Base-by-base conservation (phyloP, 2,329 filamentous ascomycete species). In the Dactylellina parvicollis region DNA sequence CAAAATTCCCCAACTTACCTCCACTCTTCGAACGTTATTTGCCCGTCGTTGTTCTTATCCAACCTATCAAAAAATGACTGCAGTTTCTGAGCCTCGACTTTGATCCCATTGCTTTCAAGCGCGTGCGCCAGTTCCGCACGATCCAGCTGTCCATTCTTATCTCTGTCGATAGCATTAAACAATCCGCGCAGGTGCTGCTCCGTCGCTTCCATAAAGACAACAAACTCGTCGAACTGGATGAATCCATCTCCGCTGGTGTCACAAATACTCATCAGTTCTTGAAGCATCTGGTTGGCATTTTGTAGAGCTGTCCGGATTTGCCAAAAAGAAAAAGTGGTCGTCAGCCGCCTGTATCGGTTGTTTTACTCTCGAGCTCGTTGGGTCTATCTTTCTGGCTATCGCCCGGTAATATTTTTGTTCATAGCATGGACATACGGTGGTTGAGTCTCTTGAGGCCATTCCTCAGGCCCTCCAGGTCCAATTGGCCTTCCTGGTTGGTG, bases 151-250 rank as follows among this genome's bases (percentile, higher is more conserved):
- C 94, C 94, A 80, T 96, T 91, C 75, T 88, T 84, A 80, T 98
- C 90, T 76, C 86, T 86, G 80, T 99, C 95, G 78, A 99, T 97
- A 75, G 87, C 88, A 77, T 88, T 86, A 82, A 99, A 99, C 20
- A 99, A 87, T 60, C 86, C 81, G 80, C 87, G 89, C 10, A 99
- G 87, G 80, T 97, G 90, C 72, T 86, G 86, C 81, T 99, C 95
- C 42, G 95, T 92, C 70, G 91, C 86, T 78, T 93, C 87, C 79
- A 98, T 92, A 79, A 98, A 98, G 42, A 84, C 85, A 76, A 89
- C 89, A 79, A 99, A 99, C 83, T 99, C 95, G 82, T 92, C 87
- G 80, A 92, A 97, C 81, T 96, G 90, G 77, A 99, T 98, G 79
- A 88, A 89, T 75, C 94, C 92, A 81, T 98, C 92, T 24, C 88